Conservation (phyloP, 2,329 filamentous ascomycete genomes). For the Sporothrix brasiliensis region DNA sequence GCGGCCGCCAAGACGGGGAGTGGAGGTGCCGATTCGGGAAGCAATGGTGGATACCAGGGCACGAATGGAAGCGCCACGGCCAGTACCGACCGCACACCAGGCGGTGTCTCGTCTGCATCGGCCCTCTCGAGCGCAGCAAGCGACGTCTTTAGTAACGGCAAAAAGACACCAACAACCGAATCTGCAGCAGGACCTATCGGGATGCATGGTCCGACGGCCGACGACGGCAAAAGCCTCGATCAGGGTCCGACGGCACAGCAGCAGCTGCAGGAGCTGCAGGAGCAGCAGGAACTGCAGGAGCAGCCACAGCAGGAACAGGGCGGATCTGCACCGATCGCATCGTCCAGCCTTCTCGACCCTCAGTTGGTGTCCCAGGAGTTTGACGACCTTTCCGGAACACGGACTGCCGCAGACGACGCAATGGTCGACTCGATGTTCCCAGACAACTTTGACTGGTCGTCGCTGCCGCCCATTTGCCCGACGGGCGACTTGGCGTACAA, state of each 20-base stretch:
- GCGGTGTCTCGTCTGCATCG: constrained; percentile 24
- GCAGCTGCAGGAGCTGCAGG: too few species aligned
- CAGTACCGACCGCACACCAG: constrained; percentile 27
- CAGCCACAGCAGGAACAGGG: neutral
- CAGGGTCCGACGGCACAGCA: neutral
- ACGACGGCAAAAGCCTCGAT: neutral
- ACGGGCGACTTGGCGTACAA: constrained; percentile 62
- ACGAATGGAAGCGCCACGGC: constrained; percentile 9
- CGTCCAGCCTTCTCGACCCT: constrained; percentile 20
- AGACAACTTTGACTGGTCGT: constrained; percentile 53
- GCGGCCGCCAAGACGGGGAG: neutral
- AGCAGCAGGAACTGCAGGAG: neutral
- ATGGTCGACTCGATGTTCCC: constrained; percentile 47
- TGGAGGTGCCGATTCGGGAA: neutral
- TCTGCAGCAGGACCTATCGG: neutral
- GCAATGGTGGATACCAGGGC: neutral
- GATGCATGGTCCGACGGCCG: neutral
- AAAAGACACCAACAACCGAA: constrained; percentile 9
- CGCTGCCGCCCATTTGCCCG: constrained; percentile 59
- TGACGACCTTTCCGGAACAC: neutral
- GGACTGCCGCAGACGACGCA: neutral
- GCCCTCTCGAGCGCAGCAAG: constrained; percentile 28
- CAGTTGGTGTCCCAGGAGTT: constrained; percentile 13
- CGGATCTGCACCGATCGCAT: neutral
- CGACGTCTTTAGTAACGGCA: constrained; percentile 29